Base-by-base conservation (phyloP, 2,329 filamentous ascomycete species). In the Botrytis paeoniae region DNA sequence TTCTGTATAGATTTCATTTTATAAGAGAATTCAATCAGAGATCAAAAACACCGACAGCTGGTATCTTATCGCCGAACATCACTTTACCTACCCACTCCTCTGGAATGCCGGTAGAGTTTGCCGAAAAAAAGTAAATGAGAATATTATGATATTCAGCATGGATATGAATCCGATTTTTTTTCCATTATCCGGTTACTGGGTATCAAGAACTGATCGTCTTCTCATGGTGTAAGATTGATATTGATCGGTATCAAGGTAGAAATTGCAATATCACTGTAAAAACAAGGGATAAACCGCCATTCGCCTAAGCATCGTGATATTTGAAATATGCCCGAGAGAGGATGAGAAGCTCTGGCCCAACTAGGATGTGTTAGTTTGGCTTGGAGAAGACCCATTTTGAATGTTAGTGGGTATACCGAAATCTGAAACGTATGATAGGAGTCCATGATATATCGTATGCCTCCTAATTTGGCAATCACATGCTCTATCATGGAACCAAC, bases 81-180 rank as follows among this genome's bases (percentile, higher is more conserved):
- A 29, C 45, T 32, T 39, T 68, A 29, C 43, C 29, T 66, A 71
- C 29, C 37, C 70, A 65, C 35, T 66, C 37, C 43, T 41, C 45
- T 71, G 60, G 70, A 65, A 65, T 70, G 61, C 48, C 61, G 70
- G 48, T 35, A 71, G 45, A 71, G 25, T 41, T 57, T 71, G 51
- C 60, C 69, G 69, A 66, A 60, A 57, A 71, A 71, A 35, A 45
- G 25, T 8, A 10, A 20, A 51, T 68, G 62, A 68, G 48, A n/a
- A 37, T 39, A 20, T 39, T 51, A n/a, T 54, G 45, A 68, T 68
- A 68, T 54, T 68, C 48, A 54, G 37, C 64, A 51, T 63, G 60
- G 70, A 66, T 68, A 10, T 43, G 45, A 41, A 72, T 72, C 39
- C 59, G 37, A 32, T n/a, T 57, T 68, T 48, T 39, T 32, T 54